A percentile compares a stretch with the other conserved stretches of the same genome.
These are phyloP conservation scores for Globisporangium cederbergense DNA, from an alignment of 352 stramenopile genomes.

Conservation along the genomic window DNA sequence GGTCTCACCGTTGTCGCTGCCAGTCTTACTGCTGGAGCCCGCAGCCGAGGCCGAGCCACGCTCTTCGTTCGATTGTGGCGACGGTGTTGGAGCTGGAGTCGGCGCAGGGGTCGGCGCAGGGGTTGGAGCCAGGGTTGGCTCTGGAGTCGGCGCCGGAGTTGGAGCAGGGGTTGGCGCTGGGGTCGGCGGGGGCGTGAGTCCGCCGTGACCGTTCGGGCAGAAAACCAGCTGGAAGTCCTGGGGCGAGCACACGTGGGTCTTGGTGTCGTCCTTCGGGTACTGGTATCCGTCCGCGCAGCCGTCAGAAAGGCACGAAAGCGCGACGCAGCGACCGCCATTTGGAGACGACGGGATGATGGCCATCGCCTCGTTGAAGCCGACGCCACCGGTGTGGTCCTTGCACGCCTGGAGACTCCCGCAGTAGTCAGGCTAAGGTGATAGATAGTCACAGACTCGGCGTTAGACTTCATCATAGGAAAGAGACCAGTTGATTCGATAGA, in stretches of 20 bases:
- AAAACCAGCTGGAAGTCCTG: slow-evolving; percentile 58
- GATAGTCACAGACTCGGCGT: background rate
- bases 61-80: slow-evolving; percentile 17
- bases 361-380: slow-evolving; percentile 67
- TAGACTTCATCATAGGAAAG: background rate
- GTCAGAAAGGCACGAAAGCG: slow-evolving; percentile 47
- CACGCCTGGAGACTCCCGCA: slow-evolving; percentile 48
- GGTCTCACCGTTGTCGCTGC: slow-evolving; percentile 16
- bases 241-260: slow-evolving; percentile 54
- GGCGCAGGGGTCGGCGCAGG: slow-evolving; percentile 29
- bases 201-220: slow-evolving; percentile 42
- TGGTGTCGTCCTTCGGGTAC: slow-evolving; percentile 67
- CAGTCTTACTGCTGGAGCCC: slow-evolving; percentile 7
- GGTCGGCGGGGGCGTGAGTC: slow-evolving; percentile 19
- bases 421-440: slow-evolving; percentile 37
- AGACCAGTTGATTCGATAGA: too few species aligned
- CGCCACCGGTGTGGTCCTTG: slow-evolving; percentile 55
- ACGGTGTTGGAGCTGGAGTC: slow-evolving; percentile 20
- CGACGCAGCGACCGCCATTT: slow-evolving; percentile 36
- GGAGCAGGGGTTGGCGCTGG: slow-evolving; percentile 31
- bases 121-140: slow-evolving; percentile 29
- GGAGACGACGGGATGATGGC: slow-evolving; percentile 38
- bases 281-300: slow-evolving; percentile 58
- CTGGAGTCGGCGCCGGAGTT: slow-evolving; percentile 29
- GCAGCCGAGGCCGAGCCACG: slow-evolving; percentile 11